Conservation (phyloP, 1,284 basidiomycete species). For the Peniophora sp. region DNA sequence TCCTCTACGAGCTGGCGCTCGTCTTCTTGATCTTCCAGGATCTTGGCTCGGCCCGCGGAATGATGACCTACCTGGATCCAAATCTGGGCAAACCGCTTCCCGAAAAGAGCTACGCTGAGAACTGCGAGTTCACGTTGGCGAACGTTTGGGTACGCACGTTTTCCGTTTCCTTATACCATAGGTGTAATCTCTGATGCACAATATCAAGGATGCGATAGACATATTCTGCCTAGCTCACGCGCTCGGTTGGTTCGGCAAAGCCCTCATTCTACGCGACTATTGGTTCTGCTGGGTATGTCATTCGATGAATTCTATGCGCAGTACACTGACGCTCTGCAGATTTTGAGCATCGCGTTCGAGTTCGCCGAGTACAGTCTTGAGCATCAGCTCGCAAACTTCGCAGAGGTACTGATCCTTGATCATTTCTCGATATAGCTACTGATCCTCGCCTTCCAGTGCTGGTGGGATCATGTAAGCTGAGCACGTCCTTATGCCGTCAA, state of each 20-base stretch:
- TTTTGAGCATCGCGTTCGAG: constrained; percentile 78
- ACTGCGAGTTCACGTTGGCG: constrained; percentile 56
- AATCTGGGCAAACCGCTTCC: constrained; percentile 64
- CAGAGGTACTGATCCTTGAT: constrained; percentile 46
- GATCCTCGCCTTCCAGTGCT: constrained; percentile 42
- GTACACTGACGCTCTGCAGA: constrained; percentile 33
- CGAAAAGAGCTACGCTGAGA: constrained; percentile 78
- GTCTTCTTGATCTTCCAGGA: constrained; percentile 83
- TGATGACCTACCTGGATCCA: constrained; percentile 73
- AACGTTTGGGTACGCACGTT: constrained; percentile 56
- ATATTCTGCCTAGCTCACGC: constrained; percentile 80
- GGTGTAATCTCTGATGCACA: constrained; percentile 1
- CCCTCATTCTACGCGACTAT: constrained; percentile 77
- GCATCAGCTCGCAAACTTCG: constrained; percentile 78
- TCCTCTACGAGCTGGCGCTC: constrained; percentile 72
- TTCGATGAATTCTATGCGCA: constrained; percentile 2
- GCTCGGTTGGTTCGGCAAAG: constrained; percentile 83
- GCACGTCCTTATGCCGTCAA: constrained; percentile 7
- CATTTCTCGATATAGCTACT: constrained; percentile 7
- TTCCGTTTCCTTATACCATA: constrained; percentile 6
- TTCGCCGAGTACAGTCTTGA: constrained; percentile 79
- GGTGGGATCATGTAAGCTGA: constrained; percentile 79
- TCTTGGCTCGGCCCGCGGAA: constrained; percentile 62
- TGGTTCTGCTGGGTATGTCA: constrained; percentile 79
- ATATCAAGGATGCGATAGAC: constrained; percentile 65